Percentiles rank a stretch among this genome's conserved stretches.
Evolutionary conservation across 2,329 filamentous ascomycete genomes (phyloP).

Genomic region (Ceratocystis albifundus): DNA sequence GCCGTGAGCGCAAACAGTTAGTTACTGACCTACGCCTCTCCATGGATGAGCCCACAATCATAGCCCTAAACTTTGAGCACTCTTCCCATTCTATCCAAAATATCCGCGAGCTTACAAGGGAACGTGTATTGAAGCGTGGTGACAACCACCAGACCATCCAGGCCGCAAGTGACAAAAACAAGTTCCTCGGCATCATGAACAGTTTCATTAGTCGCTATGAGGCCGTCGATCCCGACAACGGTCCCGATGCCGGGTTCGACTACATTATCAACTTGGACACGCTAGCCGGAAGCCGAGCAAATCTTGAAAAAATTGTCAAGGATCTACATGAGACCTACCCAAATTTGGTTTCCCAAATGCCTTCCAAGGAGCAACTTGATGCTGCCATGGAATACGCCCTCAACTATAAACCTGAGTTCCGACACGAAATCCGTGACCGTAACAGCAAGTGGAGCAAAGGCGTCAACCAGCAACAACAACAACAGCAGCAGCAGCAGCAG

Average conservation of each 20-base stretch:
- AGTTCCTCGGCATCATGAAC: slow-evolving; percentile 87
- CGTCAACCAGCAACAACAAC: slow-evolving; percentile 28
- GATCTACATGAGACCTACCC: slow-evolving; percentile 68
- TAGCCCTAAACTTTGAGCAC: slow-evolving; percentile 84
- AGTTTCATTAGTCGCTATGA: slow-evolving; percentile 84
- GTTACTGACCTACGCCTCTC: slow-evolving; percentile 61
- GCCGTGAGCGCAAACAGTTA: slow-evolving; percentile 76
- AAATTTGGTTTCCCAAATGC: slow-evolving; percentile 58
- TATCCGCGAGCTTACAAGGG: slow-evolving; percentile 62
- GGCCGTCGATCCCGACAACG: slow-evolving; percentile 50
- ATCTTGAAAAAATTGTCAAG: slow-evolving; percentile 67
- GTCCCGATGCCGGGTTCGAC: slow-evolving; percentile 77
- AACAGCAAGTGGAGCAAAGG: slow-evolving; percentile 30
- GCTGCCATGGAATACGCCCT: slow-evolving; percentile 63
- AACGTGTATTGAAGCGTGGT: slow-evolving; percentile 70
- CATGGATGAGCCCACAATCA: slow-evolving; percentile 54
- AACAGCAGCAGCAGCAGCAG: slow-evolving; percentile 29
- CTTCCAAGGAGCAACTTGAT: slow-evolving; percentile 63
- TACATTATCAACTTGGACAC: slow-evolving; percentile 75
- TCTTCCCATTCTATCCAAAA: slow-evolving; percentile 61
- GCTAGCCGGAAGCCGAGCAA: slow-evolving; percentile 62
- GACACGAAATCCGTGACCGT: slow-evolving; percentile 59
- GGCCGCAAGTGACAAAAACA: slow-evolving; percentile 58
- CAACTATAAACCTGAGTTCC: slow-evolving; percentile 64
- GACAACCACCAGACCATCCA: slow-evolving; percentile 98